These are phyloP conservation scores for Rutidosis leptorrhynchoides DNA, from an alignment of 129 eudicot species.

Conservation along the genomic window DNA sequence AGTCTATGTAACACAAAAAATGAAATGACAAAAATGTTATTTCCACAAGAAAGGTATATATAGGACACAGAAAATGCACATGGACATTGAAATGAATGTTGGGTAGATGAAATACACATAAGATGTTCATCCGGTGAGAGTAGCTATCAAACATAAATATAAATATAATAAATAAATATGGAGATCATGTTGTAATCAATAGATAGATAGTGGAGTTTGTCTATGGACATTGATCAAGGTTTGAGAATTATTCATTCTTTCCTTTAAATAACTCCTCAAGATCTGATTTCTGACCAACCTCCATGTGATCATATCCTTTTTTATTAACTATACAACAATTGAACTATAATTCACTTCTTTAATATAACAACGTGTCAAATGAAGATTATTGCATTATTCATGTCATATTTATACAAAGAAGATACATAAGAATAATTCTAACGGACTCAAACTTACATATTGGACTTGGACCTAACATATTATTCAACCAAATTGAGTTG, in stretches of 20 bases:
- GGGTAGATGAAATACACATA: slow-evolving; percentile 38
- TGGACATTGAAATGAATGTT: slow-evolving; percentile 39
- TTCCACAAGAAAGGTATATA: background rate
- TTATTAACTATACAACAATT: background rate
- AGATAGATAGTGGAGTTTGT: slow-evolving; percentile 36
- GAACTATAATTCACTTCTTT: slow-evolving; percentile 22
- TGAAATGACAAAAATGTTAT: slow-evolving; percentile 16
- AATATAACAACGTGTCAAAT: background rate
- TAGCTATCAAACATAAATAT: slow-evolving; percentile 36
- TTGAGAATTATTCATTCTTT: slow-evolving; percentile 34
- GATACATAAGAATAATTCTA: no score
- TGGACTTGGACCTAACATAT: no score
- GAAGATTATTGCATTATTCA: no score
- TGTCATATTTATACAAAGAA: no score
- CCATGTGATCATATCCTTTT: slow-evolving; percentile 35
- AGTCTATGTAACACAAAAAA: background rate
- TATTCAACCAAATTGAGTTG: no score
- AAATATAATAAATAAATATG: slow-evolving; percentile 33
- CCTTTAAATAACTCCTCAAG: slow-evolving; percentile 34
- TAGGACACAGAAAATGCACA: slow-evolving; percentile 28
- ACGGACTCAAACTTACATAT: no score
- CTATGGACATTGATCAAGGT: slow-evolving; percentile 29
- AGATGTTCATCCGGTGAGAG: slow-evolving; percentile 43
- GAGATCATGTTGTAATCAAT: slow-evolving; percentile 35
- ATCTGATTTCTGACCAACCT: slow-evolving; percentile 45